phyloP scores from a whole-genome alignment of 176 grass and related monocot genomes.

The Zizania latifolia region DNA sequence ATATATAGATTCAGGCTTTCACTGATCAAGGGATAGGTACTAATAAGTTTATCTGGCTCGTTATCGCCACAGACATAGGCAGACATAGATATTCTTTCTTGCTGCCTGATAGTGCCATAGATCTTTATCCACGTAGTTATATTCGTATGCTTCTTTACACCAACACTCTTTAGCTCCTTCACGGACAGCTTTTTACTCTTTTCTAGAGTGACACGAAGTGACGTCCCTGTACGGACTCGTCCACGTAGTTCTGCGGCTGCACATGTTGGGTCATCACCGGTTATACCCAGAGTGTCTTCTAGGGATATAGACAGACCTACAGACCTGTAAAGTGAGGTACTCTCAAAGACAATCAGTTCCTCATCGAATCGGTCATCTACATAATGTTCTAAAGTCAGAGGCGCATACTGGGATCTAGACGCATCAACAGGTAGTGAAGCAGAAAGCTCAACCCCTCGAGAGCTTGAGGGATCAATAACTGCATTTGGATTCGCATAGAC shows the following conservation, averaged over 20 bases:
- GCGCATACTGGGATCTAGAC: slow-evolving; percentile 14
- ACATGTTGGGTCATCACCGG: slow-evolving; percentile 83
- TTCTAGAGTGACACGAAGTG: slow-evolving; percentile 78
- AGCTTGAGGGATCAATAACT: slow-evolving; percentile 31
- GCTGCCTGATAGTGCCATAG: slow-evolving; percentile 84
- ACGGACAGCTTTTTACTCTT: slow-evolving; percentile 86
- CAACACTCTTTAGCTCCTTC: slow-evolving; percentile 86
- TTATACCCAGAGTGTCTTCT: slow-evolving; percentile 89
- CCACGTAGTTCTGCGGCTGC: slow-evolving; percentile 69
- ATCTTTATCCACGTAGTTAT: slow-evolving; percentile 82
- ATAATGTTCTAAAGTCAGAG: slow-evolving; percentile 46
- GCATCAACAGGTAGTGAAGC: slow-evolving; percentile 22
- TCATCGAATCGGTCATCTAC: slow-evolving; percentile 46
- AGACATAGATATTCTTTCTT: slow-evolving; percentile 93
- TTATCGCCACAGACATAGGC: slow-evolving; percentile 72
- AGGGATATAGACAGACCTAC: slow-evolving; percentile 88
- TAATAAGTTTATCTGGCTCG: slow-evolving; percentile 79
- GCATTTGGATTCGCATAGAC: slow-evolving; percentile 62
- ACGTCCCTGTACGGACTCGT: slow-evolving; percentile 83
- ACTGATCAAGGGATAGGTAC: slow-evolving; percentile 48
- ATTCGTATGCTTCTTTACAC: slow-evolving; percentile 66
- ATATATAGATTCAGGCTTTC: not conserved
- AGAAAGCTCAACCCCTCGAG: slow-evolving; percentile 41
- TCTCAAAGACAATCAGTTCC: slow-evolving; percentile 76
- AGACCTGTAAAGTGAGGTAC: slow-evolving; percentile 67